These are phyloP conservation scores for Cercospora sesami DNA, from an alignment of 2,329 filamentous ascomycete species.

Conservation along the genomic window DNA sequence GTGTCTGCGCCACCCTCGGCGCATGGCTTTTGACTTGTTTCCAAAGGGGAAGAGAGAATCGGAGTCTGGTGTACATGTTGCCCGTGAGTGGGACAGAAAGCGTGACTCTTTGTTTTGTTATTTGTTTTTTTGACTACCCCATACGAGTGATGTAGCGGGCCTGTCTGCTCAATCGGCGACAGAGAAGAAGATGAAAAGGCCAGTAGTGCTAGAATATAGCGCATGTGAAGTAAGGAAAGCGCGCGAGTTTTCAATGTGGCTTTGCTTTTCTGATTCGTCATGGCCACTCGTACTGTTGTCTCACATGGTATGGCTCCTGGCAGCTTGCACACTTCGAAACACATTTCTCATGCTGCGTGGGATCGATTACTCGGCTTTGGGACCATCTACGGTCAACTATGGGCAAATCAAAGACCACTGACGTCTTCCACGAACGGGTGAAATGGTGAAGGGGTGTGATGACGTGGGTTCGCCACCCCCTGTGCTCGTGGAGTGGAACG, in stretches of 20 bases:
- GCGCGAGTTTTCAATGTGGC: neutral
- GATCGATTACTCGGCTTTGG: neutral
- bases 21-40: neutral
- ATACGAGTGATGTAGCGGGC: neutral
- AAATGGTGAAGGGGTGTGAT: neutral
- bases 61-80: constrained; percentile 8
- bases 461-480: neutral
- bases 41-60: neutral
- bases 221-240: neutral
- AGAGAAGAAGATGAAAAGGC: neutral
- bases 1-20: neutral
- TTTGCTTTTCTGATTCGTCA: neutral
- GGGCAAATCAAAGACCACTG: neutral
- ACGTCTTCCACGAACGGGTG: neutral
- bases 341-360: neutral
- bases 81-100: constrained; percentile 1
- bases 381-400: neutral
- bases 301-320: neutral
- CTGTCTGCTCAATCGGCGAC: neutral
- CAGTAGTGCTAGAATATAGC: neutral
- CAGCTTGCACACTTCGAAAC: neutral
- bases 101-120: neutral
- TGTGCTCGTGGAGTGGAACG: neutral
- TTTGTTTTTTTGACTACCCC: neutral
- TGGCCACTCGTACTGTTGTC: neutral